Percentiles rank a stretch among this genome's conserved stretches.
These are phyloP conservation scores for Boletus pseudopeckii DNA, from an alignment of 768 basidiomycete species.

Conservation along the genomic window DNA sequence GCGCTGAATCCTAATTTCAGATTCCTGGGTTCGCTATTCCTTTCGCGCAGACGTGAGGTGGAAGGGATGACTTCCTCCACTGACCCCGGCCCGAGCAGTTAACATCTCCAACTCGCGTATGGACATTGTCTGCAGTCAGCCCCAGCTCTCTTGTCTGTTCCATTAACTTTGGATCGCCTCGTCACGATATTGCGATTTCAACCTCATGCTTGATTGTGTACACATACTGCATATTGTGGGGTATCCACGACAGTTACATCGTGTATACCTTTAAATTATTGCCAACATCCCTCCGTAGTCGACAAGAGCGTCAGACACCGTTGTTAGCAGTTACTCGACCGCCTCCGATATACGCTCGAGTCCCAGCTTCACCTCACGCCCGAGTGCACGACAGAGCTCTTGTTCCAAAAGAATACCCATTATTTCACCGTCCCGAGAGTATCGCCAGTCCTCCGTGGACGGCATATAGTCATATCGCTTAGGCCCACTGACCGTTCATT, in stretches of 20 bases:
- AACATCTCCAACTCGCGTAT: neutral
- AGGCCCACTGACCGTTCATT: constrained; percentile 61
- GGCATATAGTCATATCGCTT: constrained; percentile 83
- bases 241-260: constrained; percentile 1
- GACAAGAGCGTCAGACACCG: neutral
- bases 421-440: constrained; percentile 61
- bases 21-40: constrained; percentile 59
- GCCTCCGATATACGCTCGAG: constrained; percentile 26
- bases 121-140: neutral
- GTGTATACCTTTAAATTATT: constrained; percentile 1
- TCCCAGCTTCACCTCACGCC: constrained; percentile 33
- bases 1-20: constrained; percentile 34
- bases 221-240: constrained; percentile 9
- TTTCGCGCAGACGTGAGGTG: constrained; percentile 49
- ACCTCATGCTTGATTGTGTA: neutral
- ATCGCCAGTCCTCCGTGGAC: constrained; percentile 64
- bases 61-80: constrained; percentile 4
- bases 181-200: neutral
- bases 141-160: neutral
- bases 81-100: neutral
- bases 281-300: neutral
- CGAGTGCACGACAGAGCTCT: constrained; percentile 55
- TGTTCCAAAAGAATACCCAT: constrained; percentile 62
- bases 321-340: constrained; percentile 13
- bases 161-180: neutral